These are phyloP conservation scores for Pestalotiopsis sp. DNA, from an alignment of 2,329 filamentous ascomycete genomes.

Conservation along the genomic window DNA sequence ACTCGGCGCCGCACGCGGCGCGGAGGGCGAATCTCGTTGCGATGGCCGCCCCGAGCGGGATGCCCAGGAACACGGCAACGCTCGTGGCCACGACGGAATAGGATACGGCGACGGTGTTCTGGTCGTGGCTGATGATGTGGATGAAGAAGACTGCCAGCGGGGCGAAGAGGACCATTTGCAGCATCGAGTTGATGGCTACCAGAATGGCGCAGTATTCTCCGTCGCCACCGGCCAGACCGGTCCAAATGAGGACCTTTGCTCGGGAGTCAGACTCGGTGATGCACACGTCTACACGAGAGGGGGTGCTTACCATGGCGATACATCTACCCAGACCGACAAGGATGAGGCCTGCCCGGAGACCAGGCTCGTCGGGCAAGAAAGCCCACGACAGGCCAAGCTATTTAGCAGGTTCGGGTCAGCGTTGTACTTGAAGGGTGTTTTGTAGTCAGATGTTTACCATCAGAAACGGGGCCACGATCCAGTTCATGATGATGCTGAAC, in stretches of 20 bases:
- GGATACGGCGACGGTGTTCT: slow-evolving; percentile 38
- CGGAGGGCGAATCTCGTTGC: slow-evolving; percentile 71
- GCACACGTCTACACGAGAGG: too few species aligned
- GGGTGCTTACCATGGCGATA: slow-evolving; percentile 87
- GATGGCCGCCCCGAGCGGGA: slow-evolving; percentile 79
- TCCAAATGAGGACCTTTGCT: slow-evolving; percentile 68
- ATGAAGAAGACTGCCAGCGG: slow-evolving; percentile 73
- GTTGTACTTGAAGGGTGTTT: background rate
- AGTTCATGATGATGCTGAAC: slow-evolving; percentile 79
- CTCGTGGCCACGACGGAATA: slow-evolving; percentile 76
- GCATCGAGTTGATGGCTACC: slow-evolving; percentile 73
- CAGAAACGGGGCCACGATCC: slow-evolving; percentile 79
- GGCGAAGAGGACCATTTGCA: slow-evolving; percentile 75
- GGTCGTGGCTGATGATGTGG: slow-evolving; percentile 61
- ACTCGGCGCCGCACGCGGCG: slow-evolving; percentile 52
- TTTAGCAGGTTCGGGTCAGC: background rate
- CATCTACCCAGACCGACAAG: slow-evolving; percentile 84
- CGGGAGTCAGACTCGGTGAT: background rate
- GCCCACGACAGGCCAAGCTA: slow-evolving; percentile 70
- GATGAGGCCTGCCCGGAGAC: slow-evolving; percentile 69
- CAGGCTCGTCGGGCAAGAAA: slow-evolving; percentile 61
- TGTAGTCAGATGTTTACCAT: too few species aligned
- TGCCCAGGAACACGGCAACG: slow-evolving; percentile 83
- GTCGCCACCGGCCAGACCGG: slow-evolving; percentile 74
- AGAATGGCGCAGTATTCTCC: slow-evolving; percentile 82